These are phyloP conservation scores for Isatis tinctoria DNA, from an alignment of 345 rosid species.

Conservation along the genomic window DNA sequence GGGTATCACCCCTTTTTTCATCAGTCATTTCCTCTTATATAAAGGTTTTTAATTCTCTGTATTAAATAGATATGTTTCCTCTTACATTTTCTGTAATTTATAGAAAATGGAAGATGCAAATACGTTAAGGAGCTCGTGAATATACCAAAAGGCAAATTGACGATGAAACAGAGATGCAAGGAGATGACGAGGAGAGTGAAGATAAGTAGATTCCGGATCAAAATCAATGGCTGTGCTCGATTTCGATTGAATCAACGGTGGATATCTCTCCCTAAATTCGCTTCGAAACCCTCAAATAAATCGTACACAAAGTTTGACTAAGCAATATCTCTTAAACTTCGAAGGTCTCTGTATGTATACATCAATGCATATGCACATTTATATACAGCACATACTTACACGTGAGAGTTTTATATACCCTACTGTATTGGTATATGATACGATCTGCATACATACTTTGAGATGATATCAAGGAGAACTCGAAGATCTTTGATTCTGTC, in stretches of 20 bases:
- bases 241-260: constrained; percentile 47
- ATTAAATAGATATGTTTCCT: not conserved
- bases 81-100: not conserved
- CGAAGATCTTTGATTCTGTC: too few relatives aligned
- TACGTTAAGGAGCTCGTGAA: constrained; percentile 37
- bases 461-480: too few relatives aligned
- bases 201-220: constrained; percentile 55
- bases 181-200: constrained; percentile 49
- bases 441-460: not conserved
- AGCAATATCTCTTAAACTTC: not conserved
- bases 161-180: constrained; percentile 42
- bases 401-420: too few relatives aligned
- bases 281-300: constrained; percentile 35
- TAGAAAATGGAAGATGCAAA: constrained; percentile 41
- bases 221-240: constrained; percentile 55
- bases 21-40: not conserved
- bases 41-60: not conserved
- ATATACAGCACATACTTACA: too few relatives aligned
- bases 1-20: not conserved
- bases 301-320: constrained; percentile 50
- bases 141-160: constrained; percentile 36
- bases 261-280: constrained; percentile 51
- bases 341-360: not conserved
- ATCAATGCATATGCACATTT: too few relatives aligned
- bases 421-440: too few relatives aligned